Base-by-base conservation (phyloP, 768 basidiomycete genomes). In the Gyrodon lividus region DNA sequence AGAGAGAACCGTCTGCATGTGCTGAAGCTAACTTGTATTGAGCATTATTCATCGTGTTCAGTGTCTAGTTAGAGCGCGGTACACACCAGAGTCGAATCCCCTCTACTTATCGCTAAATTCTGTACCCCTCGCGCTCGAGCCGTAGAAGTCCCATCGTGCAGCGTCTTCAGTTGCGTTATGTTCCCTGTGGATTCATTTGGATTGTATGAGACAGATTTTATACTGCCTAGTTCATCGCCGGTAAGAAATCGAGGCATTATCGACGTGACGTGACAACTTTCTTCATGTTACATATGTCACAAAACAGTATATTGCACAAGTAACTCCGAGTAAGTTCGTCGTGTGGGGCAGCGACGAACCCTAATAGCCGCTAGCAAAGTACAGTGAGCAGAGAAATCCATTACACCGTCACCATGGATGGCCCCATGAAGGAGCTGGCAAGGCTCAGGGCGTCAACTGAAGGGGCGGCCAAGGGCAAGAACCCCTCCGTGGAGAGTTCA, bases 181-280 rank as follows among this genome's bases (percentile, higher is more conserved):
- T 61, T 56, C 41, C 63, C 67, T n/a, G 71, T 65, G 14, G 66
- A 54, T 10, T 56, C 40, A 10, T 66, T 61, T 16, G 70, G 58
- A 4, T 64, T 47, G 59, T 78, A 86, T 9, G 59, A 69, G 50
- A 89, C 61, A 7, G 80, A 68, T 70, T 91, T 91, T 51, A 92
- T 78, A 50, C 79, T 81, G 17, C 90, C 91, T 28, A 88, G 81
- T 56, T 89, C 86, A 70, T 92, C 91, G 56, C 88, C 91, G 40
- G 82, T 68, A 45, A 89, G 70, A 69, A 91, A 90, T 51, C 78
- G 79, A 64, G 81, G 71, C 86, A 88, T 89, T 26, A 31, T 49
- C 16, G 22, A 52, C 43, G 64, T 66, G 56, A 58, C 56, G 64
- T 68, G 61, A 63, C 58, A 51, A 54, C 22, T 42, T 16, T 39